Conservation (phyloP, 257 asterid genomes). For the Verbascum thapsus region DNA sequence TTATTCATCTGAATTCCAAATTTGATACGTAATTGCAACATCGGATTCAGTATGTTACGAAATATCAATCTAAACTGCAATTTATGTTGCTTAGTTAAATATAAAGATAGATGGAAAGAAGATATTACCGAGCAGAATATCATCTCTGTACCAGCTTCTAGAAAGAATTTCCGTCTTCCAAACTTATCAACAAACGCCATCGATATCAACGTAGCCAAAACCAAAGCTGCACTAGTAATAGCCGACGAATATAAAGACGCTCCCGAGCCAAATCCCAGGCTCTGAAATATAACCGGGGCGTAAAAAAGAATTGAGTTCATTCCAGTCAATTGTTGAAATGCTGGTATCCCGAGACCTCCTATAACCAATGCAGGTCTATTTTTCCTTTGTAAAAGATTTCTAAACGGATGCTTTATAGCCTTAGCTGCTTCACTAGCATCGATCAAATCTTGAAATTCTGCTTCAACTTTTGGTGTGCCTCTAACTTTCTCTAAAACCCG, state of each 20-base stretch:
- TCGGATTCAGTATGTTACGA: no score
- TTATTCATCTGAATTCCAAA: no score
- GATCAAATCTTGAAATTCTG: conserved; percentile 61
- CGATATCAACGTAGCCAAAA: conserved; percentile 67
- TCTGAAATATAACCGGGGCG: conserved; percentile 78
- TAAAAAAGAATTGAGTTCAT: conserved; percentile 78
- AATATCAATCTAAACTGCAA: no score
- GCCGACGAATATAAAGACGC: conserved; percentile 61
- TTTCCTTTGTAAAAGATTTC: conserved; percentile 52
- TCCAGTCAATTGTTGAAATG: conserved; percentile 79
- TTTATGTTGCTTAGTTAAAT: no score
- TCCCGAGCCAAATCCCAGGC: conserved; percentile 70
- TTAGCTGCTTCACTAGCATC: conserved; percentile 66
- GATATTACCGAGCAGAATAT: conserved; percentile 55
- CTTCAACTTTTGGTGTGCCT: conserved; percentile 69
- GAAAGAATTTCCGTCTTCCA: conserved; percentile 72
- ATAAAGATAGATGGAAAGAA: not conserved
- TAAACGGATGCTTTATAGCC: conserved; percentile 61
- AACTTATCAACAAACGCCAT: conserved; percentile 77
- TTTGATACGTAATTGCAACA: no score
- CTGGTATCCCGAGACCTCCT: conserved; percentile 66
- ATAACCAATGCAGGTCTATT: conserved; percentile 66
- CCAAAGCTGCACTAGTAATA: conserved; percentile 61
- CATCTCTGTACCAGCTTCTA: conserved; percentile 83
- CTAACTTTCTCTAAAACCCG: conserved; percentile 51